Evolutionary conservation across 73 alveolate species (phyloP), one percentile per base, ranked within the genome.

Genomic region (Paramecium bursaria): DNA sequence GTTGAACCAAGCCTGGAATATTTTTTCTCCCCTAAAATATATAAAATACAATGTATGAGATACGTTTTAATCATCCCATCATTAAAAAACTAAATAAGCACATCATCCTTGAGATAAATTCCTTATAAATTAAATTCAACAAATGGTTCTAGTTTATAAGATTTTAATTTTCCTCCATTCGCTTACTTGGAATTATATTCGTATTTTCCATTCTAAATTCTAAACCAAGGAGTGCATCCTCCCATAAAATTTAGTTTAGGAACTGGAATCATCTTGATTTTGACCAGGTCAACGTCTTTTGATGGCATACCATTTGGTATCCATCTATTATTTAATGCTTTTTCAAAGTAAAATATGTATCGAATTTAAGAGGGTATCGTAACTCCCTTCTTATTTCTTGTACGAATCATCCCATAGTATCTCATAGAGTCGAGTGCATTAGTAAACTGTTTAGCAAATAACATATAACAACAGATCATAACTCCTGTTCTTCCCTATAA

Each of bases 311-410:
- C 46, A 55, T 79, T 74, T 3, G 76, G 76, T 19, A 80, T 47
- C 54, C 87, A 74, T 42, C 73, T 75, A 15, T 85, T 86, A 31
- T 95, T 93, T 25, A 97, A 85, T 55, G 94, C 93, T 29, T 94
- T 86, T 74, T 95, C 98, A 87, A 96, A 97, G 86, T 97, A 96
- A 85, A 93, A 74, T 42, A 97, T 95, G 86, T 95, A 97, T 88
- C 99, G 50, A 48, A 91, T 96, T 74, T 97, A 95, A 50, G 98
- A 90, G 1, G 98, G 98, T 22, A 97, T 97, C 5, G 99, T 97
- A 0, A 97, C 99, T 11, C 99, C 99, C 93, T 39, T 67, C 44
- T 42, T 67, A 91, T 95, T 94, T 26, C 90, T 90, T 7, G 95
- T 90, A 74, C 99, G 91, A 89, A 90, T 95, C 61, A 88, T 55